A percentile compares a stretch with the other conserved stretches of the same genome.
These are phyloP conservation scores for Mallotus japonicus DNA, from an alignment of 441 rosid genomes.

Conservation along the genomic window DNA sequence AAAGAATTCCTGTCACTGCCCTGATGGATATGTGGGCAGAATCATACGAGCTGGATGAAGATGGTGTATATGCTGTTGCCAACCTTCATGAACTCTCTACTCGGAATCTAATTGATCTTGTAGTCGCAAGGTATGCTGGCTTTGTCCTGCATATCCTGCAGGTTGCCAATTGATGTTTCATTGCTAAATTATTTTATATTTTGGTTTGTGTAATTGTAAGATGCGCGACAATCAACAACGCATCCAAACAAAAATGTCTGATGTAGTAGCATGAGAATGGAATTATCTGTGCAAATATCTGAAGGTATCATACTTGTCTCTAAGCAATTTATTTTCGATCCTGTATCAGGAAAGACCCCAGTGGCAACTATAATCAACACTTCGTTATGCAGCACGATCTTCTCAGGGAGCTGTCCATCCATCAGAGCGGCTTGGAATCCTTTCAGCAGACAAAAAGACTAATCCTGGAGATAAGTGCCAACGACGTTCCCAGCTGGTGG, in stretches of 20 bases:
- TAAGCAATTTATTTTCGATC: not conserved
- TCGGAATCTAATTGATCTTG: constrained; percentile 40
- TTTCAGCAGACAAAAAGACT: constrained; percentile 39
- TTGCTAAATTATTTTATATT: no score
- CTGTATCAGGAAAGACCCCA: constrained; percentile 34
- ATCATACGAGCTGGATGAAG: constrained; percentile 34
- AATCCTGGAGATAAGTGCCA: constrained; percentile 33
- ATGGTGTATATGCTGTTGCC: constrained; percentile 23
- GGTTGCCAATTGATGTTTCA: no score
- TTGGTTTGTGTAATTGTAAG: no score
- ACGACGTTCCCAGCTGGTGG: constrained; percentile 48
- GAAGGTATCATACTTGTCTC: not conserved
- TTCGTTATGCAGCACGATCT: constrained; percentile 59
- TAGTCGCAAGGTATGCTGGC: constrained; percentile 36
- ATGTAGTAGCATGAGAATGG: no score
- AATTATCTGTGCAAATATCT: no score
- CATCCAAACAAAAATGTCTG: no score
- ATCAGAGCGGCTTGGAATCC: constrained; percentile 21
- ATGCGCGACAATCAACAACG: no score
- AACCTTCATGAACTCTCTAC: constrained; percentile 38
- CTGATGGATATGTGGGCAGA: constrained; percentile 68
- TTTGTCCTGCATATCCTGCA: not conserved
- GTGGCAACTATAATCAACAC: constrained; percentile 34
- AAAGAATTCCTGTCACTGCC: constrained; percentile 42
- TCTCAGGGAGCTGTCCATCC: constrained; percentile 66